A percentile compares a stretch with the other conserved stretches of the same genome.
Conservation (phyloP, 2,329 filamentous ascomycete genomes). For the Paecilomyces formosus region DNA sequence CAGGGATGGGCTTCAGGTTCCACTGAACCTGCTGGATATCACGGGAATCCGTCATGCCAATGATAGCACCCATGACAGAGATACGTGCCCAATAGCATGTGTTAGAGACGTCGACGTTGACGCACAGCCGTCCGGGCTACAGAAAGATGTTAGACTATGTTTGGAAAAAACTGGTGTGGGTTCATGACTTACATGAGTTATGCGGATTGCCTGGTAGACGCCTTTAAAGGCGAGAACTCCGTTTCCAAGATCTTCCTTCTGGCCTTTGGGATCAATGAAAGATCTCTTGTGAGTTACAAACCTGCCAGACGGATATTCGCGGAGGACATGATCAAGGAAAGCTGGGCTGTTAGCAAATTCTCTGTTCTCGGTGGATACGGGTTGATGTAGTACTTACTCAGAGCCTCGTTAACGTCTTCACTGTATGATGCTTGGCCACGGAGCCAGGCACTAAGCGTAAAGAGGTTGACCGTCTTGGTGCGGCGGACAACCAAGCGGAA, state of each 20-base stretch:
- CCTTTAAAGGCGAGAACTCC: slow-evolving; percentile 78
- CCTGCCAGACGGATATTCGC: slow-evolving; percentile 63
- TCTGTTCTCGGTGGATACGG: background rate
- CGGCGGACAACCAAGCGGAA: slow-evolving; percentile 57
- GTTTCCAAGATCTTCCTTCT: slow-evolving; percentile 50
- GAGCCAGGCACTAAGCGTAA: slow-evolving; percentile 60
- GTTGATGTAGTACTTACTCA: slow-evolving; percentile 48
- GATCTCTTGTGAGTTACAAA: slow-evolving; percentile 70
- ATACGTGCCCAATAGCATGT: slow-evolving; percentile 70
- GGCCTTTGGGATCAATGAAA: slow-evolving; percentile 60
- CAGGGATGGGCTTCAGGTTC: slow-evolving; percentile 13
- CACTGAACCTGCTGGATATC: slow-evolving; percentile 24
- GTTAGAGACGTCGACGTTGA: slow-evolving; percentile 91
- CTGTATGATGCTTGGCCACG: slow-evolving; percentile 53
- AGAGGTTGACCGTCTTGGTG: slow-evolving; percentile 63
- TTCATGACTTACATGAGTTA: slow-evolving; percentile 50
- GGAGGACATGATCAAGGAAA: slow-evolving; percentile 83
- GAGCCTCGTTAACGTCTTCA: slow-evolving; percentile 63
- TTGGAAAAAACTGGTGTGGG: background rate
- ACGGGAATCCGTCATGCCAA: slow-evolving; percentile 22
- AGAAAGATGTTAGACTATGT: slow-evolving; percentile 16
- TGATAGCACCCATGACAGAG: slow-evolving; percentile 27
- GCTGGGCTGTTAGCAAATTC: slow-evolving; percentile 32
- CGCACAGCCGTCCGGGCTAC: slow-evolving; percentile 57
- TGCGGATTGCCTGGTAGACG: slow-evolving; percentile 75